A percentile compares a stretch with the other conserved stretches of the same genome.
These are phyloP conservation scores for Trametes cingulata DNA, from an alignment of 768 basidiomycete genomes.

Conservation along the genomic window DNA sequence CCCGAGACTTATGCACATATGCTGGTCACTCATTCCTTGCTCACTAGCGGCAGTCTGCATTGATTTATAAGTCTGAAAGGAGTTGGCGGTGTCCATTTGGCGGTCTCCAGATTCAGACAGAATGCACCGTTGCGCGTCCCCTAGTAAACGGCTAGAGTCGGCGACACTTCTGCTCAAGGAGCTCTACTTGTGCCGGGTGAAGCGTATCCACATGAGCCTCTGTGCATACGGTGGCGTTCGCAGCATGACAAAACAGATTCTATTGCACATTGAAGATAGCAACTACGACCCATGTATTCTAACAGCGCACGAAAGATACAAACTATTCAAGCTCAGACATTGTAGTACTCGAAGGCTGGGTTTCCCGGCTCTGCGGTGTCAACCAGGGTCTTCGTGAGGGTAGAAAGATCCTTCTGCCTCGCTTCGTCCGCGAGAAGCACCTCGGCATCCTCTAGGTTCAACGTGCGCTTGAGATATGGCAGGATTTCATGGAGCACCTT, in stretches of 20 bases:
- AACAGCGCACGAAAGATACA: background rate
- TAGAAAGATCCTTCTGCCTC: constrained; percentile 50
- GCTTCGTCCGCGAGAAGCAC: constrained; percentile 72
- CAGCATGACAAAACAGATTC: background rate
- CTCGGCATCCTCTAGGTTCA: constrained; percentile 71
- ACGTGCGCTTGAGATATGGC: constrained; percentile 78
- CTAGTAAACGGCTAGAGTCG: too few species aligned
- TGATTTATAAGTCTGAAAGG: too few species aligned
- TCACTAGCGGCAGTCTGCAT: too few species aligned
- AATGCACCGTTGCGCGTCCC: too few species aligned
- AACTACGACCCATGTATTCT: constrained; percentile 16
- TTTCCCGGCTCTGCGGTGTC: constrained; percentile 86
- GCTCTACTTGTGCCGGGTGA: too few species aligned
- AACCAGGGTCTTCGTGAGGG: constrained; percentile 68
- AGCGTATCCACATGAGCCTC: too few species aligned
- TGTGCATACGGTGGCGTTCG: too few species aligned
- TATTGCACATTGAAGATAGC: constrained; percentile 18
- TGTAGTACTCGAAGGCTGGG: constrained; percentile 87
- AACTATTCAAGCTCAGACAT: constrained; percentile 42
- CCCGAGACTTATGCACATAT: too few species aligned
- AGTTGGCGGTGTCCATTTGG: too few species aligned
- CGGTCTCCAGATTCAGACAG: too few species aligned
- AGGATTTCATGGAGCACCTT: constrained; percentile 68
- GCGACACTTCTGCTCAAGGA: too few species aligned
- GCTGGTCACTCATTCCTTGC: too few species aligned